phyloP scores from a whole-genome alignment of 1,139 yeast genomes.

The Geotrichum aggregatum region DNA sequence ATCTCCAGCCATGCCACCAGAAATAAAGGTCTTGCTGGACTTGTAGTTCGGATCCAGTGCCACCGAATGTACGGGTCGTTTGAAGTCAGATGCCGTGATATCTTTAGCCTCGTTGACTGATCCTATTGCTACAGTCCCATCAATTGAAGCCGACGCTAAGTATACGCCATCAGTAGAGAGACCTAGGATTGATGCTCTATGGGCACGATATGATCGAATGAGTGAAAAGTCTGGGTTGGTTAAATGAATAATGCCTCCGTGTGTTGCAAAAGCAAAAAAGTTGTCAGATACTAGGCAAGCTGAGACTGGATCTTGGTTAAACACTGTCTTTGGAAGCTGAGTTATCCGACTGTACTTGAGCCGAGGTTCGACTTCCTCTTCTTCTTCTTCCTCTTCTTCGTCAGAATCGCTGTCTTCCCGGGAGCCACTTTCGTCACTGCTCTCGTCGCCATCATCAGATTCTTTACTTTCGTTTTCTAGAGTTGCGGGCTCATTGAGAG shows the following conservation, averaged over 20 bases:
- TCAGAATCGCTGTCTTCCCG: conserved; percentile 28
- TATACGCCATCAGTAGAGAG: conserved; percentile 63
- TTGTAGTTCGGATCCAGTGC: conserved; percentile 69
- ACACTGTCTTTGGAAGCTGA: conserved; percentile 62
- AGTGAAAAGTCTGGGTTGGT: conserved; percentile 53
- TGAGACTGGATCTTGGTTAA: conserved; percentile 73
- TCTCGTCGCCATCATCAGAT: neutral
- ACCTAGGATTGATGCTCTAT: conserved; percentile 76
- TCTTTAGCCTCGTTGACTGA: conserved; percentile 60
- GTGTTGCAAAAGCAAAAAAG: conserved; percentile 78
- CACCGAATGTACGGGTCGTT: conserved; percentile 84
- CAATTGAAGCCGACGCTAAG: conserved; percentile 86
- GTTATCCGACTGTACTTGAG: conserved; percentile 68
- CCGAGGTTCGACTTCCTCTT: conserved; percentile 65
- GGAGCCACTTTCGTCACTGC: conserved; percentile 7
- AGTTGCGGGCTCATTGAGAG: too few relatives aligned
- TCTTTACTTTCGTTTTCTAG: neutral
- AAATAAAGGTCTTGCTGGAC: conserved; percentile 59
- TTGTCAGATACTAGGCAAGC: conserved; percentile 56
- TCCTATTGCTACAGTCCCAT: conserved; percentile 86
- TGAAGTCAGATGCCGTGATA: conserved; percentile 72
- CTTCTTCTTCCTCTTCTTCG: conserved; percentile 42
- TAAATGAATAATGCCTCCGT: conserved; percentile 75
- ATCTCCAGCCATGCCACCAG: conserved; percentile 91
- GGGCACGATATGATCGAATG: conserved; percentile 73